A percentile compares a stretch with the other conserved stretches of the same genome.
Evolutionary conservation across 2,329 filamentous ascomycete genomes (phyloP).

Genomic region (Calonectria hongkongensis): DNA sequence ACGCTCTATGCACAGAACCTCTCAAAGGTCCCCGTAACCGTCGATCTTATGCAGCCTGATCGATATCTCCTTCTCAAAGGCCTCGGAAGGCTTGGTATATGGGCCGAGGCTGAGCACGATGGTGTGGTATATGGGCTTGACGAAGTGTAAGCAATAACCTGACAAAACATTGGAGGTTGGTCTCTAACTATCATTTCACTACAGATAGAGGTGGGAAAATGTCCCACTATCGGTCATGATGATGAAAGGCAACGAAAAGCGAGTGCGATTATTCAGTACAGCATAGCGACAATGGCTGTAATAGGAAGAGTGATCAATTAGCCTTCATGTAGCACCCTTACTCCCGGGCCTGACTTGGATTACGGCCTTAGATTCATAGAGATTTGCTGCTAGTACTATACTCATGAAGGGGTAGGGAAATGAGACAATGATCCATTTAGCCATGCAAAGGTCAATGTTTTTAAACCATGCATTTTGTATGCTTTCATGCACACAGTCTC

Average conservation of each 20-base stretch:
- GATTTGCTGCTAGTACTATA: not conserved
- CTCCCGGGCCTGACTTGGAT: not conserved
- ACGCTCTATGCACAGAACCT: slow-evolving; percentile 10
- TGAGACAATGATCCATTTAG: not conserved
- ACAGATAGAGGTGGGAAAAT: slow-evolving; percentile 1
- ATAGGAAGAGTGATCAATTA: not conserved
- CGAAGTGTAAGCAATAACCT: not conserved
- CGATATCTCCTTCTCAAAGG: slow-evolving; percentile 18
- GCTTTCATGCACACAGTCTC: not conserved
- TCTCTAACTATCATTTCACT: not conserved
- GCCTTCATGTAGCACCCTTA: not conserved
- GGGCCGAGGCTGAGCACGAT: slow-evolving; percentile 14
- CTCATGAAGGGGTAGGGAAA: not conserved
- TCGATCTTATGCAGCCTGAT: slow-evolving; percentile 5
- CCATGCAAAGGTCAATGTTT: too few relatives aligned
- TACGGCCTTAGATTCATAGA: not conserved
- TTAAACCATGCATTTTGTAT: not conserved
- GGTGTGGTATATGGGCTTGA: slow-evolving; percentile 16
- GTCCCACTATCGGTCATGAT: not conserved
- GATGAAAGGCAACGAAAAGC: not conserved
- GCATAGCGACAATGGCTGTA: not conserved
- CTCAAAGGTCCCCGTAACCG: not conserved
- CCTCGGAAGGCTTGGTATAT: slow-evolving; percentile 6
- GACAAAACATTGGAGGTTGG: not conserved
- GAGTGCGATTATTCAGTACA: not conserved